Evolutionary conservation across 345 rosid genomes (phyloP).

Genomic region (Ailanthus altissimus): DNA sequence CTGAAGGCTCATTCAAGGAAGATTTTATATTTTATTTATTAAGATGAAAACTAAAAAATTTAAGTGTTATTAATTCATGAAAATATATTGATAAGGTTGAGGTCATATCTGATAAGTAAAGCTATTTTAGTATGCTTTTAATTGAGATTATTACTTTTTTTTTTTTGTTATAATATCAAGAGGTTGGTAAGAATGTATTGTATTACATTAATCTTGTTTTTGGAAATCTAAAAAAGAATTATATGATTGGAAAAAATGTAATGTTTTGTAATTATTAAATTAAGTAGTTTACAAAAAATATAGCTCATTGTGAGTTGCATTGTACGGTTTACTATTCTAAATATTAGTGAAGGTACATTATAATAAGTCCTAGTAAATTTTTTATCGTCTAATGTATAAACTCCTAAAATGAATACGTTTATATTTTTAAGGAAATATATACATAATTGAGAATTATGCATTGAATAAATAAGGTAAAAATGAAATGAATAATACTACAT

Average conservation of each 20-base stretch:
- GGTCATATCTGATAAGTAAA: background rate
- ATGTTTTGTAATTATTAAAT: background rate
- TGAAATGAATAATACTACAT: too few relatives aligned
- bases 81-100: background rate
- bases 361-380: too few relatives aligned
- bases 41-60: background rate
- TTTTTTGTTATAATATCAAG: background rate
- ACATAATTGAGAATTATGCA: too few relatives aligned
- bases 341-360: background rate
- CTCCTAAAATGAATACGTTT: too few relatives aligned
- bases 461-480: too few relatives aligned
- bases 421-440: too few relatives aligned
- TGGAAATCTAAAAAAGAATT: background rate
- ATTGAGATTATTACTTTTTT: background rate
- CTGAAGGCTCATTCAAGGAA: too few relatives aligned
- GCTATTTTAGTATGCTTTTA: background rate
- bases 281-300: background rate
- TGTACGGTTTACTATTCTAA: background rate
- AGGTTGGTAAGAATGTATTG: background rate
- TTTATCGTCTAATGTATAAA: too few relatives aligned
- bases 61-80: background rate
- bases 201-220: background rate
- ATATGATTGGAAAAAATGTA: background rate
- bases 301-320: background rate
- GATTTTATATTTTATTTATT: too few relatives aligned